Evolutionary conservation across 2,329 filamentous ascomycete genomes (phyloP).

Genomic region (Furcasterigmium sp.): DNA sequence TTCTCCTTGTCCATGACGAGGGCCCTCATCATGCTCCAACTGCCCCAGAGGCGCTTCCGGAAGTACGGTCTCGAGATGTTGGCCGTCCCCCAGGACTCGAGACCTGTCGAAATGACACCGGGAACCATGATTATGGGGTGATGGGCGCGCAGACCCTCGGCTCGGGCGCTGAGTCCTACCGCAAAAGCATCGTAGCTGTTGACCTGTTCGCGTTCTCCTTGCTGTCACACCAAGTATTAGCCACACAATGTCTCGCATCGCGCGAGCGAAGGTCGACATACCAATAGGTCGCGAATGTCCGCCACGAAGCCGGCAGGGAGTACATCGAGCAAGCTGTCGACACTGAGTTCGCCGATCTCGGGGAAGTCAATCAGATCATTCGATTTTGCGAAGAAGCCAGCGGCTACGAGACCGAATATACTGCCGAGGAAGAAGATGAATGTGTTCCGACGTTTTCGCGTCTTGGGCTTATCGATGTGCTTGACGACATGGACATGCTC

Average conservation of each 20-base stretch:
- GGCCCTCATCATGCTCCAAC: conserved; percentile 98
- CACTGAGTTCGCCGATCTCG: conserved; percentile 65
- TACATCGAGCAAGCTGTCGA: conserved; percentile 83
- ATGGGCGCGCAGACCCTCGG: conserved; percentile 74
- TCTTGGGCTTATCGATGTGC: conserved; percentile 32
- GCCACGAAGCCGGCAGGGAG: conserved; percentile 79
- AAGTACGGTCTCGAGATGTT: conserved; percentile 86
- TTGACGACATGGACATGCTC: conserved; percentile 39
- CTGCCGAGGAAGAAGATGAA: conserved; percentile 86
- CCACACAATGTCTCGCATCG: neutral
- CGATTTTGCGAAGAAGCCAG: conserved; percentile 82
- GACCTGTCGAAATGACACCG: conserved; percentile 92
- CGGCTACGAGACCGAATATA: conserved; percentile 82
- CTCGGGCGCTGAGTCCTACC: conserved; percentile 75
- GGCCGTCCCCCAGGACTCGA: conserved; percentile 94
- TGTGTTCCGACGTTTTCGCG: conserved; percentile 68
- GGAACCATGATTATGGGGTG: conserved; percentile 97
- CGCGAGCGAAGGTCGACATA: conserved; percentile 23
- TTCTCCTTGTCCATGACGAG: conserved; percentile 86
- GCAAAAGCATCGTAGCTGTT: conserved; percentile 92
- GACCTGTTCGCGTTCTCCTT: conserved; percentile 75
- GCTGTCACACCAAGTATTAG: conserved; percentile 36
- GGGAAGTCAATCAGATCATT: conserved; percentile 85
- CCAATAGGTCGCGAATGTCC: conserved; percentile 81
- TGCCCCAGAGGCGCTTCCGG: conserved; percentile 90